Percentiles rank a stretch among this genome's conserved stretches.
These are phyloP conservation scores for Lactuca sativa DNA, from an alignment of 129 eudicot genomes.

Conservation along the genomic window DNA sequence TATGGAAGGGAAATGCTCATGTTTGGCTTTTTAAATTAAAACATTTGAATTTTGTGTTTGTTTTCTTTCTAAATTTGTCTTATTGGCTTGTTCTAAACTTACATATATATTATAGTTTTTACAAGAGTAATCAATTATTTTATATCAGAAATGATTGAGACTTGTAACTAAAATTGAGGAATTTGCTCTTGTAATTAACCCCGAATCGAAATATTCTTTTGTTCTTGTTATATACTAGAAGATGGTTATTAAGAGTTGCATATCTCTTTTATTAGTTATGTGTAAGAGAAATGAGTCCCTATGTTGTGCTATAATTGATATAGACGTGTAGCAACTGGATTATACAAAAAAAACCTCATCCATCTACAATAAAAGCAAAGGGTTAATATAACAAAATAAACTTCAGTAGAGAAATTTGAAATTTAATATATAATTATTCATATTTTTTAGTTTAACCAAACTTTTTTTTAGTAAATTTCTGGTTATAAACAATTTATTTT, in stretches of 20 bases:
- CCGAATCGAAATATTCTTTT: constrained; percentile 11
- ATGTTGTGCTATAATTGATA: neutral
- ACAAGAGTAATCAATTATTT: neutral
- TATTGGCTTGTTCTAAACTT: neutral
- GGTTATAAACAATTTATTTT: no score
- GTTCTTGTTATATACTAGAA: constrained; percentile 10
- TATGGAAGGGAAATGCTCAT: constrained; percentile 4
- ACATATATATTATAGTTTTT: neutral
- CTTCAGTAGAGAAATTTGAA: no score
- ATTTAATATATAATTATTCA: no score
- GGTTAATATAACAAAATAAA: no score
- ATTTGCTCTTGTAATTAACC: constrained; percentile 1
- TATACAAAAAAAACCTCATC: neutral
- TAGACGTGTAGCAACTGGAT: neutral
- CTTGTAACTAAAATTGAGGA: neutral
- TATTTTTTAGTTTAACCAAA: no score
- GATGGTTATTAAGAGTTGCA: neutral
- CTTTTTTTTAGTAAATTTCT: no score
- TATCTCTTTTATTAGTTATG: neutral
- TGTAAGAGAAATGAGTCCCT: neutral
- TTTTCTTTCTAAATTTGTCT: constrained; percentile 14
- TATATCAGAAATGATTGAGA: neutral
- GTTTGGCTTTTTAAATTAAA: constrained; percentile 22
- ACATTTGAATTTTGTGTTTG: constrained; percentile 14
- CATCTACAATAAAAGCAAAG: neutral